Base-by-base conservation (phyloP, 352 stramenopile genomes). In the Pythium phragmiticola region DNA sequence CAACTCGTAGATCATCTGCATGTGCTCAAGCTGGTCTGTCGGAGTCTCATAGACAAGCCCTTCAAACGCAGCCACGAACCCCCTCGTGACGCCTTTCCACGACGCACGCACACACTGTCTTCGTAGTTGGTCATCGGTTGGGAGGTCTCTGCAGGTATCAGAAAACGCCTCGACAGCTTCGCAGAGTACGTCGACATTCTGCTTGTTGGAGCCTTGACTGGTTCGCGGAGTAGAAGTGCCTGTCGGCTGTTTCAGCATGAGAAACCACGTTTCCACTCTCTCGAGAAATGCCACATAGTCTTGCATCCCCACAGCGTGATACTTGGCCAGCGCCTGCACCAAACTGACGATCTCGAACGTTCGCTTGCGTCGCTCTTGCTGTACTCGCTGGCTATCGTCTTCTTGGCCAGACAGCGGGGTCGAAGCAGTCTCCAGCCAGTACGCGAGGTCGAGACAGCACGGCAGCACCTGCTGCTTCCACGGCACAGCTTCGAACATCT, bases 401-500 rank as follows among this genome's bases (percentile, higher is more conserved):
- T 42, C 37, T 2, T 12, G 9, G 37, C 37, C 37, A 9, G 11
- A 42, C 37, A 17, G 37, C 0, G 37, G 37, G 37, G 2, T 42
- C 6, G 37, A 16, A 42, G 11, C 37, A 0, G 37, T 42, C 37
- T 42, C 11, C 14, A 39, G 39, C 58, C 37, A 65, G 41, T 52
- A 58, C 14, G 23, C 19, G 21, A 79, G 21, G 23, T 77, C 69
- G 5, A 82, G 55, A 41, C 66, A 75, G 39, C 72, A 82, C 13
- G 74, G 74, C 1, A 82, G 39, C 6, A 82, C 57, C 14, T 77
- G 60, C 13, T 65, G 43, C 59, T 72, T 78, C 74, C 74, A 82
- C 33, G 63, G 53, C 48, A 70, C 49, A 3, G 56, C 43, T 36
- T 77, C 60, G 17, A 82, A 79, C 56, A 74, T 72, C 21, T 72